Evolutionary conservation across 345 rosid species (phyloP).

Genomic region (Psidium friedrichsthalianum): DNA sequence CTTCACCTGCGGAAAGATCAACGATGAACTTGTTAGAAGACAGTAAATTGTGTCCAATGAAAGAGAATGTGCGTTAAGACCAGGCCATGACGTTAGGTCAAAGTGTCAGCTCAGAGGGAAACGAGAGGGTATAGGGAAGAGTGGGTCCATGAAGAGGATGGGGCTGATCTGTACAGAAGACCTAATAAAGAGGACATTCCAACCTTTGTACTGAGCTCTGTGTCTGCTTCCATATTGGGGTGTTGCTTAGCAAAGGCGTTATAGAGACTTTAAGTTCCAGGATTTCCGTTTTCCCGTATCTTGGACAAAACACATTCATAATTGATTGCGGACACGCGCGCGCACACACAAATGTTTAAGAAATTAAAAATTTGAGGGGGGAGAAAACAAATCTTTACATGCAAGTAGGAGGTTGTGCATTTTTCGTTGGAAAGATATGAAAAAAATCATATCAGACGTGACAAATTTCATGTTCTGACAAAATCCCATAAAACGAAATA

Average conservation of each 20-base stretch:
- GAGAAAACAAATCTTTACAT: background rate
- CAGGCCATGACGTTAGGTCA: background rate
- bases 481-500: background rate
- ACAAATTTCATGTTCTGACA: background rate
- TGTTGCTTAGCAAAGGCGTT: background rate
- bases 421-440: background rate
- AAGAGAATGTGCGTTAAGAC: background rate
- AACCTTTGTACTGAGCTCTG: background rate
- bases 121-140: background rate
- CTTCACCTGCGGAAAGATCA: background rate
- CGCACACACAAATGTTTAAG: background rate
- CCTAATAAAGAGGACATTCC: background rate
- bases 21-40: background rate
- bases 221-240: background rate
- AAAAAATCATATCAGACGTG: background rate
- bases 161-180: background rate
- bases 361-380: background rate
- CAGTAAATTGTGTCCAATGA: background rate
- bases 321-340: background rate
- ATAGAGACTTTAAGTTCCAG: background rate
- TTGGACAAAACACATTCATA: background rate
- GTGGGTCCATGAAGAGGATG: background rate
- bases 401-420: background rate
- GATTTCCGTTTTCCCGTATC: background rate
- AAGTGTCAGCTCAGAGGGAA: background rate